Evolutionary conservation across 805 yeast genomes (phyloP).

Genomic region (Ogataea haglerorum): DNA sequence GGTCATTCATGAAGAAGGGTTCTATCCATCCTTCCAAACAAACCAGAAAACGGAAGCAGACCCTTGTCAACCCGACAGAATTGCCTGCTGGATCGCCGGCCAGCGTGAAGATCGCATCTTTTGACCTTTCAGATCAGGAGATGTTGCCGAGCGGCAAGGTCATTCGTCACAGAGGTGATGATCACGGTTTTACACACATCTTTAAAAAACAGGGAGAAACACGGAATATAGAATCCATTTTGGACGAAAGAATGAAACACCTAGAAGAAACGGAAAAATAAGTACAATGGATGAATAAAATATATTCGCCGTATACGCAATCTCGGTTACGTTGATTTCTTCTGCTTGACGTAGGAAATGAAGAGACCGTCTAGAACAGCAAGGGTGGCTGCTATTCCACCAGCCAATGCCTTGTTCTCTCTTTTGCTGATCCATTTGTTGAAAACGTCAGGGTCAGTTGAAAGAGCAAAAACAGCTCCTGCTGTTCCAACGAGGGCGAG

Average conservation of each 20-base stretch:
- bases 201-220: slow-evolving; percentile 43
- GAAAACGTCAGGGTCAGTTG: slow-evolving; percentile 16
- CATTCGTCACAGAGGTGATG: slow-evolving; percentile 37
- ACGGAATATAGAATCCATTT: slow-evolving; percentile 49
- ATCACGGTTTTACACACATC: slow-evolving; percentile 30
- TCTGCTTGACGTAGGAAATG: slow-evolving; percentile 17
- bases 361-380: slow-evolving; percentile 19
- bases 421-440: slow-evolving; percentile 11
- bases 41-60: slow-evolving; percentile 48
- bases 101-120: slow-evolving; percentile 30
- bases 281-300: slow-evolving; percentile 6
- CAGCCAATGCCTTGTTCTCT: slow-evolving; percentile 9
- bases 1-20: slow-evolving; percentile 35
- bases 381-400: slow-evolving; percentile 14
- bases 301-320: slow-evolving; percentile 5
- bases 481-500: slow-evolving; percentile 22
- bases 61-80: slow-evolving; percentile 45
- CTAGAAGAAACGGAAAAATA: slow-evolving; percentile 17
- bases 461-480: slow-evolving; percentile 15
- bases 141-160: slow-evolving; percentile 73
- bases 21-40: slow-evolving; percentile 30
- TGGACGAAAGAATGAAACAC: slow-evolving; percentile 34
- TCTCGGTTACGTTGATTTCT: slow-evolving; percentile 5
- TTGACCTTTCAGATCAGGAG: slow-evolving; percentile 47
- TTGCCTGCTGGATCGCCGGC: slow-evolving; percentile 47